Evolutionary conservation across 2,329 filamentous ascomycete genomes (phyloP).

Genomic region (Fonsecaea pedrosoi): DNA sequence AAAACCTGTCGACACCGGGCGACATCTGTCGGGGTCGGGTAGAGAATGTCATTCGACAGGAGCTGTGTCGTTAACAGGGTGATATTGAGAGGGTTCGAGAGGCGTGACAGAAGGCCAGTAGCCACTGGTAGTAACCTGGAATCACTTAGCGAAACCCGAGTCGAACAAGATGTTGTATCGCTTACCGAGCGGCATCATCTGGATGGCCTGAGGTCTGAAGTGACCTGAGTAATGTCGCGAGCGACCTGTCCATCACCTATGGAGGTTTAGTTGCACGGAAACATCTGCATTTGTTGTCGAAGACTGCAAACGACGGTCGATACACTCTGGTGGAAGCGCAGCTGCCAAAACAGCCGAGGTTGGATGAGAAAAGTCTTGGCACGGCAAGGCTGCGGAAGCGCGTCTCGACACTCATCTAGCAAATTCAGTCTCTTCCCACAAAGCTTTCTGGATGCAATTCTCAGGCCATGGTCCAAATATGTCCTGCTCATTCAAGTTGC

Average conservation of each 20-base stretch:
- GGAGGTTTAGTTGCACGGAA: neutral
- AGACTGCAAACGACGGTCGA: too few relatives aligned
- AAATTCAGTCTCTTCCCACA: too few relatives aligned
- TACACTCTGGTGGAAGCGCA: too few relatives aligned
- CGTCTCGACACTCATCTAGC: neutral
- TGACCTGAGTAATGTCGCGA: conserved; percentile 66
- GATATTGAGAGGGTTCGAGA: conserved; percentile 68
- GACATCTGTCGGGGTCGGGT: conserved; percentile 63
- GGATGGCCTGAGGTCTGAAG: conserved; percentile 64
- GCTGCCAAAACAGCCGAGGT: neutral
- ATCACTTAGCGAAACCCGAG: conserved; percentile 38
- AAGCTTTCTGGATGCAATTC: too few relatives aligned
- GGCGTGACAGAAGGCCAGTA: conserved; percentile 54
- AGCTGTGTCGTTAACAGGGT: conserved; percentile 66
- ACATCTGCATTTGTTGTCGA: neutral
- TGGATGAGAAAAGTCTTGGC: neutral
- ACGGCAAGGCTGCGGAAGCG: too few relatives aligned
- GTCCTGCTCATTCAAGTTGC: too few relatives aligned
- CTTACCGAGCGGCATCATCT: conserved; percentile 65
- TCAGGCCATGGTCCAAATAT: too few relatives aligned
- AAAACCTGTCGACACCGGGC: conserved; percentile 63
- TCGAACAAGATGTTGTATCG: conserved; percentile 31
- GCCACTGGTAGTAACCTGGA: conserved; percentile 60
- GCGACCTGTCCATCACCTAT: conserved; percentile 60
- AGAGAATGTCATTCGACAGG: conserved; percentile 65